phyloP scores from a whole-genome alignment of 768 basidiomycete species.

The Gloeophyllum trabeum region DNA sequence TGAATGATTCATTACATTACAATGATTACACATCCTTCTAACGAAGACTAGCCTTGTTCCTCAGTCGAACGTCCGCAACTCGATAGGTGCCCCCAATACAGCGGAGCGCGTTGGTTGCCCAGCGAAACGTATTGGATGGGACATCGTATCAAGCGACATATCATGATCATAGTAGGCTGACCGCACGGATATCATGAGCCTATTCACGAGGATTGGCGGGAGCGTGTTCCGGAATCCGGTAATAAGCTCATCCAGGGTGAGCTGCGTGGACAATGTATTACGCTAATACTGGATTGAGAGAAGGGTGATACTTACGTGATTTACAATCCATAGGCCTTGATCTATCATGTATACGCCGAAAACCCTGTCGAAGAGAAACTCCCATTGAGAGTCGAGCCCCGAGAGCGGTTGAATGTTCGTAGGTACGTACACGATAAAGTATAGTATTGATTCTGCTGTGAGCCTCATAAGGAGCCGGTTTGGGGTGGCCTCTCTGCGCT shows the following conservation, averaged over 20 bases:
- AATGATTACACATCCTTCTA: too few relatives aligned
- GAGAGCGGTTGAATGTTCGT: not conserved
- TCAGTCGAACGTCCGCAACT: too few relatives aligned
- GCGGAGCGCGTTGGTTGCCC: too few relatives aligned
- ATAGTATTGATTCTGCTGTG: conserved; percentile 16
- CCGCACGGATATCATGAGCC: conserved; percentile 11
- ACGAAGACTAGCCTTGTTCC: too few relatives aligned
- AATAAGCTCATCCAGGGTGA: conserved; percentile 18
- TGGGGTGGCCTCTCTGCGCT: conserved; percentile 11
- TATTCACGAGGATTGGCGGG: conserved; percentile 16
- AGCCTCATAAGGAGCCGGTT: conserved; percentile 17
- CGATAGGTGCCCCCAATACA: too few relatives aligned
- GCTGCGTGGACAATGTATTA: conserved; percentile 5
- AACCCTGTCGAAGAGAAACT: too few relatives aligned
- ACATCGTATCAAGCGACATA: too few relatives aligned
- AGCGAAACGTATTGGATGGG: too few relatives aligned
- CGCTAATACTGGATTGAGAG: not conserved
- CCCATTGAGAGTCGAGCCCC: too few relatives aligned
- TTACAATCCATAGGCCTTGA: conserved; percentile 9
- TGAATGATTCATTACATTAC: too few relatives aligned
- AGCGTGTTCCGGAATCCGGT: conserved; percentile 18
- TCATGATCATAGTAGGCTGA: not conserved
- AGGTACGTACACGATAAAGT: conserved; percentile 18
- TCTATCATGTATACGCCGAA: conserved; percentile 11
- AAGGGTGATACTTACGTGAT: not conserved